phyloP scores from a whole-genome alignment of 2,329 filamentous ascomycete species.

The Neopestalotiopsis sp. region DNA sequence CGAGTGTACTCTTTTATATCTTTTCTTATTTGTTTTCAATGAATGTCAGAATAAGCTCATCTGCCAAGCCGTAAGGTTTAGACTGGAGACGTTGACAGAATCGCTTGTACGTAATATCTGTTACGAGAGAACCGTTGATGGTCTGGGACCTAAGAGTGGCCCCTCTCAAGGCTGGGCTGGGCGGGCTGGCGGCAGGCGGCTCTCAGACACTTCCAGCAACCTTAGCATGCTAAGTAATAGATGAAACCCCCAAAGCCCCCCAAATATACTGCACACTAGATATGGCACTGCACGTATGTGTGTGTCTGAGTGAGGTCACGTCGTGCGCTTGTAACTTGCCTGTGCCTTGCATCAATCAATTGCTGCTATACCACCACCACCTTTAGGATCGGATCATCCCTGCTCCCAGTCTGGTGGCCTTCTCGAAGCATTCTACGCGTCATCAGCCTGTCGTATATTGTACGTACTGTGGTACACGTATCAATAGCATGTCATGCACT shows the following conservation, averaged over 20 bases:
- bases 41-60: slow-evolving; percentile 18
- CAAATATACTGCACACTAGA: no score
- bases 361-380: no score
- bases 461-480: background rate
- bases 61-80: slow-evolving; percentile 17
- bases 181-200: no score
- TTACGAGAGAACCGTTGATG: slow-evolving; percentile 12
- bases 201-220: no score
- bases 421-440: slow-evolving; percentile 16
- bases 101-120: slow-evolving; percentile 23
- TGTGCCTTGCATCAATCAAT: slow-evolving; percentile 16
- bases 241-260: no score
- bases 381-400: background rate
- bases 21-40: background rate
- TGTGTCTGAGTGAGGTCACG: no score
- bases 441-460: background rate
- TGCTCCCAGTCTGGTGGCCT: background rate
- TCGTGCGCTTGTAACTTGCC: background rate
- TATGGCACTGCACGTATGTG: no score
- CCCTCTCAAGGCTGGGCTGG: background rate
- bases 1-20: no score
- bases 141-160: no score
- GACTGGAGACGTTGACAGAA: slow-evolving; percentile 7
- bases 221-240: no score
- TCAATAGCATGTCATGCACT: no score